Evolutionary conservation across 768 basidiomycete genomes (phyloP).

Genomic region (Pleurotus platypus): DNA sequence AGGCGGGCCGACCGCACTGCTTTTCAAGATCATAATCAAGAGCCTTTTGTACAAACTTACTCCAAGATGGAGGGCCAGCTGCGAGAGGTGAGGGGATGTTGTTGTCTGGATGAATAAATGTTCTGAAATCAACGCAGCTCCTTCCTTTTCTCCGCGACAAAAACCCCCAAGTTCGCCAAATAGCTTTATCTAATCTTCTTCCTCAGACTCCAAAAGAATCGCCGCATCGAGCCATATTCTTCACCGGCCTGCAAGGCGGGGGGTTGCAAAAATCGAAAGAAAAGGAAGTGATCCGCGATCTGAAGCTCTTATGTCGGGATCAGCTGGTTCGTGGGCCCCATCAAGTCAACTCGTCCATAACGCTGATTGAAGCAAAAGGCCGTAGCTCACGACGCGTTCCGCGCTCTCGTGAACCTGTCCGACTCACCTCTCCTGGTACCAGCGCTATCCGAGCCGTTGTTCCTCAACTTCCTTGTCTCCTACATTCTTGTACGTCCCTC

Average conservation of each 20-base stretch:
- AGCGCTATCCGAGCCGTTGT: constrained; percentile 66
- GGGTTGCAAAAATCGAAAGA: constrained; percentile 60
- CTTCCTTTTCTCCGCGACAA: constrained; percentile 80
- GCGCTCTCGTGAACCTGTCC: constrained; percentile 90
- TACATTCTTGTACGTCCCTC: constrained; percentile 75
- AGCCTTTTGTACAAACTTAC: no score
- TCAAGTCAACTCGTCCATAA: not conserved
- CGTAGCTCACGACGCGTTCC: constrained; percentile 92
- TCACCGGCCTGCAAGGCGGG: constrained; percentile 53
- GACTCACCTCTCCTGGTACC: constrained; percentile 71
- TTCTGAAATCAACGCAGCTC: constrained; percentile 43
- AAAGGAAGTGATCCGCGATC: constrained; percentile 67
- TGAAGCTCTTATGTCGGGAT: constrained; percentile 87
- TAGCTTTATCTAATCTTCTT: constrained; percentile 82
- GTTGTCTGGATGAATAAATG: not conserved
- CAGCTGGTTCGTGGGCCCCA: constrained; percentile 54
- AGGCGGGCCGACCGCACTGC: no score
- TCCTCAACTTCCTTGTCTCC: constrained; percentile 79
- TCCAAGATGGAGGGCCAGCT: not conserved
- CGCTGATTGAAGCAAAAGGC: constrained; percentile 42
- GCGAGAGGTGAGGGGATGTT: not conserved
- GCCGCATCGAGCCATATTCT: constrained; percentile 72
- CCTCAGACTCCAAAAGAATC: constrained; percentile 74
- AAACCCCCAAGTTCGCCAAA: constrained; percentile 83
- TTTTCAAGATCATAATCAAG: no score